These are phyloP conservation scores for Lasiodiplodia gonubiensis DNA, from an alignment of 2,329 filamentous ascomycete genomes.

Conservation along the genomic window DNA sequence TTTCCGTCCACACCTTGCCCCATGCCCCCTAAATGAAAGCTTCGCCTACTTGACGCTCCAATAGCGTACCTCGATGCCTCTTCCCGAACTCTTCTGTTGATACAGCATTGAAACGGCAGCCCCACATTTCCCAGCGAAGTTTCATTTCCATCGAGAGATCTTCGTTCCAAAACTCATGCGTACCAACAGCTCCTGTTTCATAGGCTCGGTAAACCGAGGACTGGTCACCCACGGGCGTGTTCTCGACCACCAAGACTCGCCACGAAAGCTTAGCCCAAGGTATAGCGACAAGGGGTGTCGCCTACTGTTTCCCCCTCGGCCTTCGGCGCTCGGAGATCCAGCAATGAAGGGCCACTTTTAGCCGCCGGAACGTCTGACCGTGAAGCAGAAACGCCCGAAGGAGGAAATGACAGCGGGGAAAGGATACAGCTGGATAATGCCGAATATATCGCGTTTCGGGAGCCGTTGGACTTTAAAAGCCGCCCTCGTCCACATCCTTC, in stretches of 20 bases:
- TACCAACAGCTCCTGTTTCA: slow-evolving; percentile 7
- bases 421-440: slow-evolving; percentile 5
- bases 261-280: slow-evolving; percentile 7
- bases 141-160: slow-evolving; percentile 18
- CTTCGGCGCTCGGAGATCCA: neutral
- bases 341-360: slow-evolving; percentile 13
- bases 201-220: slow-evolving; percentile 1
- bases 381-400: slow-evolving; percentile 4
- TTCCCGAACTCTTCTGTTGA: neutral
- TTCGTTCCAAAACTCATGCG: slow-evolving; percentile 19
- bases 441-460: neutral
- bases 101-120: slow-evolving; percentile 19
- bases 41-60: slow-evolving; percentile 8
- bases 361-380: slow-evolving; percentile 22
- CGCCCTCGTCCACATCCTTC: neutral
- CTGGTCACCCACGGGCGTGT: neutral
- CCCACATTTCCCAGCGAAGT: slow-evolving; percentile 13
- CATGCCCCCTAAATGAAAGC: slow-evolving; percentile 7
- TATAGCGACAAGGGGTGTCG: slow-evolving; percentile 1
- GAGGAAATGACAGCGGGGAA: slow-evolving; percentile 14
- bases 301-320: neutral
- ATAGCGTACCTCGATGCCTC: neutral
- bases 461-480: neutral
- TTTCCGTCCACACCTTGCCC: neutral
- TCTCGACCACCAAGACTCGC: neutral